A percentile compares a stretch with the other conserved stretches of the same genome.
phyloP scores from a whole-genome alignment of 805 yeast species.

The Yarrowia deformans region DNA sequence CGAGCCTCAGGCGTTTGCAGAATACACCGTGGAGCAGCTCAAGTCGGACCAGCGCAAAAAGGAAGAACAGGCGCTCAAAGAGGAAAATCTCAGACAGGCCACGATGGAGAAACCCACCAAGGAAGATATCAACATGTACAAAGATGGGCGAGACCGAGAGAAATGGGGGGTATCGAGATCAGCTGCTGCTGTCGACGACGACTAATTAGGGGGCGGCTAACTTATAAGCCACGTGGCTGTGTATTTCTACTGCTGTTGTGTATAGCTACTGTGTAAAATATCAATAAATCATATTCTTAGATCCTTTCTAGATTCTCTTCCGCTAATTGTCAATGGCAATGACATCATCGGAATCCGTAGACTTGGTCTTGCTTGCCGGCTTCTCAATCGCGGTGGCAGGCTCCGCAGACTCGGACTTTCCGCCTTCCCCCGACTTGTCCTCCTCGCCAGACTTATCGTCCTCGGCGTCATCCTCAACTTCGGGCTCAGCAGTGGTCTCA shows the following conservation, averaged over 20 bases:
- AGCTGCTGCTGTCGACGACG: slow-evolving; percentile 53
- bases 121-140: slow-evolving; percentile 49
- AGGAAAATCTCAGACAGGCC: slow-evolving; percentile 31
- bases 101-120: slow-evolving; percentile 44
- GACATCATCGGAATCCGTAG: background rate
- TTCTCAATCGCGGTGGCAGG: background rate
- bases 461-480: background rate
- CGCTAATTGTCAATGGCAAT: background rate
- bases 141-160: slow-evolving; percentile 54
- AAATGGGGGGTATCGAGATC: slow-evolving; percentile 55
- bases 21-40: slow-evolving; percentile 22
- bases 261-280: background rate
- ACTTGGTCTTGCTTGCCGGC: background rate
- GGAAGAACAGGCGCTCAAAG: slow-evolving; percentile 18
- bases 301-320: background rate
- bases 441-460: background rate
- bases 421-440: background rate
- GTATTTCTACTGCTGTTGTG: background rate
- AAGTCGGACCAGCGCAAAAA: slow-evolving; percentile 9
- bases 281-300: background rate
- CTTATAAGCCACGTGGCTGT: background rate
- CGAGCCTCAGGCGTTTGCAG: slow-evolving; percentile 28
- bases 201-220: too few species aligned
- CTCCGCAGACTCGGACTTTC: slow-evolving; percentile 2
- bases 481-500: slow-evolving; percentile 16